Evolutionary conservation across 148 eudicot species (phyloP), one percentile per base, ranked within the genome.

Genomic region (Camellia granthamiana): DNA sequence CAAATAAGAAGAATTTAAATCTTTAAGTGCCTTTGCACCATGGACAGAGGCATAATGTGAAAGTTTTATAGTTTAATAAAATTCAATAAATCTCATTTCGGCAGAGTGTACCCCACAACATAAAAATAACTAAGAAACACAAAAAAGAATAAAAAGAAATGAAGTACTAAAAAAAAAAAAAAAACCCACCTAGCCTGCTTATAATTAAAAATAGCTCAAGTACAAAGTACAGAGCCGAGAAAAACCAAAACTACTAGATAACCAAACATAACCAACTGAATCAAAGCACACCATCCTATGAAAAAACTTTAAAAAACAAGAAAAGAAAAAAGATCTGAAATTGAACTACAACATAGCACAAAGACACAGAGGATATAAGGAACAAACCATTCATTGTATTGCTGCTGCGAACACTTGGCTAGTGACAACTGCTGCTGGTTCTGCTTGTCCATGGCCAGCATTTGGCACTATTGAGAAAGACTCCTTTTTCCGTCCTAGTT

Each of bases 361-460:
- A 77, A 9, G 19, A 66, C 44, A 51, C 12, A 52, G 55, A 12
- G 64, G 47, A 47, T 12, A 56, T 23, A 41, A 71, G 30, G 81
- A 72, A 84, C 90, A 69, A 83, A 93, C 98, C 98, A 95, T 93
- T 93, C 98, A 62, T 85, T 89, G 79, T 80, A 84, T 16, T 89
- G 87, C 74, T 89, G 98, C 70, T 93, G 79, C 9, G 94, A 81
- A 60, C 69, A 79, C 85, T 90, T 91, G 75, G 95, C 75, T 64
- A 87, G 76, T 1, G 95, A 81, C 74, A 85, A 76, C 56, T 84
- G 92, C 43, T 86, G 90, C 47, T 69, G 79, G 19, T 61, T 80
- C 49, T 78, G 88, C 84, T 88, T 88, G 83, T 84, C 95, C 89
- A 88, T 85, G 82, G 81, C 60, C 71, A 84, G 61, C 38, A 30